Percentiles rank a stretch among this genome's conserved stretches.
phyloP scores from a whole-genome alignment of 805 yeast species.

The Lipomyces sp. region DNA sequence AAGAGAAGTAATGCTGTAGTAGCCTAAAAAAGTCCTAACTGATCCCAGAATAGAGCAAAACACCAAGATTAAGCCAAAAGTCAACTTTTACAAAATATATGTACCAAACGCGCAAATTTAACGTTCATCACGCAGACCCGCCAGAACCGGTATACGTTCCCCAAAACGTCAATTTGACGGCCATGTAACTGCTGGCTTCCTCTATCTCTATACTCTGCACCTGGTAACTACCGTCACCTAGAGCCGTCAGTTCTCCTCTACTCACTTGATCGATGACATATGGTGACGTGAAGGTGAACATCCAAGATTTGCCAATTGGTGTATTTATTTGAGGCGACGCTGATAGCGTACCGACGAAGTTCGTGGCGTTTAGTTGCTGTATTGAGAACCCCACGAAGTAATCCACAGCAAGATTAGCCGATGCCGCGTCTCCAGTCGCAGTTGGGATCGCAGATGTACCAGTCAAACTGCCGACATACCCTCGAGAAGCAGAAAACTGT shows the following conservation, averaged over 20 bases:
- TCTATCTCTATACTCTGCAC: conserved; percentile 25
- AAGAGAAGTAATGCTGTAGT: not conserved
- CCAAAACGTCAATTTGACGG: conserved; percentile 25
- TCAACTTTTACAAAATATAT: not conserved
- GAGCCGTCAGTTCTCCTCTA: conserved; percentile 21
- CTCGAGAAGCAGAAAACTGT: conserved; percentile 8
- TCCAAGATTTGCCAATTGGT: conserved; percentile 32
- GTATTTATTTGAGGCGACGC: conserved; percentile 32
- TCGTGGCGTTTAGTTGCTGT: conserved; percentile 21
- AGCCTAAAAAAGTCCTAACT: not conserved
- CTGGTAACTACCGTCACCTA: conserved; percentile 17
- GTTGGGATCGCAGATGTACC: conserved; percentile 5
- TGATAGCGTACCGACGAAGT: conserved; percentile 28
- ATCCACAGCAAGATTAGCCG: too few species aligned
- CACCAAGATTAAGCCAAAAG: not conserved
- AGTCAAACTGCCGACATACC: not conserved
- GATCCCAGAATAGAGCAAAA: not conserved
- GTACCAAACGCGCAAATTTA: not conserved
- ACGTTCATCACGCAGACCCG: not conserved
- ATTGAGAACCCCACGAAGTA: conserved; percentile 18
- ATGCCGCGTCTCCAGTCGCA: conserved; percentile 10
- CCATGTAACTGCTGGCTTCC: conserved; percentile 33
- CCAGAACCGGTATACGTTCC: conserved; percentile 20
- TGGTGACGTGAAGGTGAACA: conserved; percentile 22
- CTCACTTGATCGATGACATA: conserved; percentile 20